Conservation (phyloP, 495 filamentous ascomycete species). For the Lophiotrema nucula region DNA sequence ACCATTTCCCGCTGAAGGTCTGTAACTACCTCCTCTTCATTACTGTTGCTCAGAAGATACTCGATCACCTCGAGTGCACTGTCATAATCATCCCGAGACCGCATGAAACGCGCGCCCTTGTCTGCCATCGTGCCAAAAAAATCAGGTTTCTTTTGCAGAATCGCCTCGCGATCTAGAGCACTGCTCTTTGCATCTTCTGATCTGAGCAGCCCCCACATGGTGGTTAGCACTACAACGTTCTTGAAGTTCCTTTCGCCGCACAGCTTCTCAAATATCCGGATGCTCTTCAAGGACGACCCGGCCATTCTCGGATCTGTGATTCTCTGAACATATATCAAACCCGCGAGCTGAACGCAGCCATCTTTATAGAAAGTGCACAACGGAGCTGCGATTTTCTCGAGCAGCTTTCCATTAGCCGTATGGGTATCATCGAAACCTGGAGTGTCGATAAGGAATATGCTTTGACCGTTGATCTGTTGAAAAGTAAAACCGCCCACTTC, state of each 20-base stretch:
- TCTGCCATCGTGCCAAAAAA: constrained; percentile 37
- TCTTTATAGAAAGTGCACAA: constrained; percentile 36
- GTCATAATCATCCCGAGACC: neutral
- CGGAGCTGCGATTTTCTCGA: constrained; percentile 42
- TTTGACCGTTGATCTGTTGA: constrained; percentile 13
- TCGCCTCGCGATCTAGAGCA: constrained; percentile 25
- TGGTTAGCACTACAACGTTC: constrained; percentile 44
- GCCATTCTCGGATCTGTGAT: constrained; percentile 43
- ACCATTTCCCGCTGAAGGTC: constrained; percentile 38
- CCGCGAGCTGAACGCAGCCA: constrained; percentile 31
- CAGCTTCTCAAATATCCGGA: constrained; percentile 42
- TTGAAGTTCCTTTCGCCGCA: constrained; percentile 38
- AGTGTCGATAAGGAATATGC: constrained; percentile 26
- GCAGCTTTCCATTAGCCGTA: constrained; percentile 34
- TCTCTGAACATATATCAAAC: constrained; percentile 45
- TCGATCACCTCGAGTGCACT: constrained; percentile 6
- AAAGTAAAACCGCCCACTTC: constrained; percentile 10
- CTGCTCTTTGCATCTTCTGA: constrained; percentile 1
- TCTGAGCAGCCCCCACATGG: constrained; percentile 41
- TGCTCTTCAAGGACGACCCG: constrained; percentile 33
- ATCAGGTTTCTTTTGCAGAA: constrained; percentile 32
- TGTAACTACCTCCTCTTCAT: constrained; percentile 25
- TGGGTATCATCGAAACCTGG: constrained; percentile 32
- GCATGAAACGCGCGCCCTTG: constrained; percentile 1
- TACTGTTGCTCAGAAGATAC: neutral